These are phyloP conservation scores for Aureobasidium lini DNA, from an alignment of 2,329 filamentous ascomycete species.

Conservation along the genomic window DNA sequence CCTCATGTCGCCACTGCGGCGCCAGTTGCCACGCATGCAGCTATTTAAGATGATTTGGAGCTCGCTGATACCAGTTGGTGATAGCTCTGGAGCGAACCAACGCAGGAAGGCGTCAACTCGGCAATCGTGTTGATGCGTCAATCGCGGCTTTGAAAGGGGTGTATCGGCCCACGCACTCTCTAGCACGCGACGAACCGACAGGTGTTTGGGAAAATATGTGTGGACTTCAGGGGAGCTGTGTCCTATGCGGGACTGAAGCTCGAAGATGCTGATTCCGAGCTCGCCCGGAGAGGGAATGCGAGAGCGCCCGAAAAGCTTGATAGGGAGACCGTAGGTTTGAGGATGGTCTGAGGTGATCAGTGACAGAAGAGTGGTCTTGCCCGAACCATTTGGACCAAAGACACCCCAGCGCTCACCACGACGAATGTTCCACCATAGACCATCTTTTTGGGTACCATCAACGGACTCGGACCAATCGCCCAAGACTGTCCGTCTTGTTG, in stretches of 20 bases:
- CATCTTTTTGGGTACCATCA: constrained; percentile 28
- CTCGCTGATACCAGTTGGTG: constrained; percentile 37
- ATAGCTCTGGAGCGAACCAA: constrained; percentile 76
- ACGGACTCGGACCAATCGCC: constrained; percentile 59
- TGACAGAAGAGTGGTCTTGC: constrained; percentile 90
- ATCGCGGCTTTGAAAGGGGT: constrained; percentile 61
- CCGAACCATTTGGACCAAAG: constrained; percentile 87
- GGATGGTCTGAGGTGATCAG: constrained; percentile 94
- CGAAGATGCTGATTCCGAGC: constrained; percentile 79
- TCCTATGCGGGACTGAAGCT: constrained; percentile 81
- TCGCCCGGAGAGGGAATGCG: constrained; percentile 66
- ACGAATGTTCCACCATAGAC: constrained; percentile 75
- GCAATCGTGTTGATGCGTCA: constrained; percentile 50
- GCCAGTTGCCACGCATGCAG: too few species aligned
- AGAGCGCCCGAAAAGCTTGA: constrained; percentile 76
- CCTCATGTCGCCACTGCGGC: neutral
- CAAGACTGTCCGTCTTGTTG: constrained; percentile 55
- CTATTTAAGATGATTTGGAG: neutral
- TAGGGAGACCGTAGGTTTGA: constrained; percentile 82
- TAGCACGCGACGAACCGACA: constrained; percentile 66
- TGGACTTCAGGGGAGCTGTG: constrained; percentile 94
- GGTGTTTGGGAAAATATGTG: constrained; percentile 74
- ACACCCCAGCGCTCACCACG: constrained; percentile 84
- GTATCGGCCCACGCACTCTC: constrained; percentile 90
- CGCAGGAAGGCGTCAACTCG: constrained; percentile 62